Base-by-base conservation (phyloP, 495 filamentous ascomycete species). In the Cladorrhinum samala region DNA sequence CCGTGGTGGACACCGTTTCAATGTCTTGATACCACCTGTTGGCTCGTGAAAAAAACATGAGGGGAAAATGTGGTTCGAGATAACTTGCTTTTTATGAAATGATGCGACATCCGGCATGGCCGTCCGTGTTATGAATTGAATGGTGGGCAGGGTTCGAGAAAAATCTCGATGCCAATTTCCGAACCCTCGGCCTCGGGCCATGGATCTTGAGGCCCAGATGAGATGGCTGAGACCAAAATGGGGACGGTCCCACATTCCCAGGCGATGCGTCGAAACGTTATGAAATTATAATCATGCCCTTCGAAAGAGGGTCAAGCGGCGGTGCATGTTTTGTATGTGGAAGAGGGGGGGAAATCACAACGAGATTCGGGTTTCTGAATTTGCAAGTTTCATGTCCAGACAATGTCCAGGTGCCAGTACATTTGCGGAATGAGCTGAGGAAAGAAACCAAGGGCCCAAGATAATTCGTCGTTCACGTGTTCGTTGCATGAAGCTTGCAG, bases 101-200 rank as follows among this genome's bases (percentile, higher is more conserved):
- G 45, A 47, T 47, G 45, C 24, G 45, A 47, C 24, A 33, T 47
- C 45, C 45, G 45, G 45, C 45, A 47, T 27, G 45, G 24, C 45
- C 45, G 45, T 47, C 0, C 14, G n/a, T 3, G 8, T 24, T 38
- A 16, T 24, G 40, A 21, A 50, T 18, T 30, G 27, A 46, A 18
- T 6, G 20, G 13, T 43, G 49, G 54, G 44, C 41, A 47, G 37
- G n/a, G n/a, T n/a, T n/a, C n/a, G n/a, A 50, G 53, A 38, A 46
- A 49, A 45, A 57, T 20, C 20, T 43, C 37, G 42, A 61, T 49
- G 54, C 54, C 58, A 61, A 61, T 61, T 61, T 61, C 58, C 58
- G 58, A 56, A 54, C 54, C 54, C 58, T 61, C 54, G 58, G 58
- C 54, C 51, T 56, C 54, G 58, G 58, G 54, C 58, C 54, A 48